phyloP scores from a whole-genome alignment of 1,284 basidiomycete species.

The Prillingera fragicola region DNA sequence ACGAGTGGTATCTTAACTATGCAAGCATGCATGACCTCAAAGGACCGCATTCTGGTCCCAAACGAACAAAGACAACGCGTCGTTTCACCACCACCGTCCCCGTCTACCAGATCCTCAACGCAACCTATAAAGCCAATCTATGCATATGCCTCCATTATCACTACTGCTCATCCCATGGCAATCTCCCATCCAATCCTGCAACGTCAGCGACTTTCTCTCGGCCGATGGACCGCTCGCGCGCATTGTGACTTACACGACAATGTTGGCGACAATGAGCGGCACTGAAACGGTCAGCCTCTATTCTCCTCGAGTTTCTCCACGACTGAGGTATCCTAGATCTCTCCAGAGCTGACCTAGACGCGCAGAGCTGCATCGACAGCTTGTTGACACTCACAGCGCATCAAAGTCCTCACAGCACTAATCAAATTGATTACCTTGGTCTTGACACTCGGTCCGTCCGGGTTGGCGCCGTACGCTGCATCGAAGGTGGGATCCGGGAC shows the following conservation, averaged over 20 bases:
- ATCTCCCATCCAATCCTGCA: conserved; percentile 9
- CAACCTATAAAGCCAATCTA: conserved; percentile 1
- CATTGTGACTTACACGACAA: conserved; percentile 59
- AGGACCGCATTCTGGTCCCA: too few species aligned
- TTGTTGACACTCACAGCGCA: conserved; percentile 68
- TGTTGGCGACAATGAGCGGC: conserved; percentile 77
- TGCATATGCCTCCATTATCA: conserved; percentile 1
- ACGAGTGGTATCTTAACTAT: conserved; percentile 2
- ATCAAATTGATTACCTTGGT: conserved; percentile 84
- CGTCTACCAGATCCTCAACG: too few species aligned
- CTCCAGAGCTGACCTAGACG: not conserved
- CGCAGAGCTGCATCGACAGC: too few species aligned
- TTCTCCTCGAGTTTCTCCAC: conserved; percentile 6
- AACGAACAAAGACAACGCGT: too few species aligned
- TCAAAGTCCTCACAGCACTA: conserved; percentile 83
- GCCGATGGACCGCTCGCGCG: too few species aligned
- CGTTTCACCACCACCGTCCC: too few species aligned
- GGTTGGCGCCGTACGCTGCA: conserved; percentile 46
- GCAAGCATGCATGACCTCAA: conserved; percentile 1
- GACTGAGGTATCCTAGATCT: too few species aligned
- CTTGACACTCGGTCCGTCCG: conserved; percentile 67
- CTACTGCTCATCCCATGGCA: conserved; percentile 5
- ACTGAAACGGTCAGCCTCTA: conserved; percentile 55
- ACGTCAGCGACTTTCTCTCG: conserved; percentile 8
- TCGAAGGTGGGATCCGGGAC: conserved; percentile 36